phyloP scores from a whole-genome alignment of 164 flowering plant species.

The Nymphaea thermarum region DNA sequence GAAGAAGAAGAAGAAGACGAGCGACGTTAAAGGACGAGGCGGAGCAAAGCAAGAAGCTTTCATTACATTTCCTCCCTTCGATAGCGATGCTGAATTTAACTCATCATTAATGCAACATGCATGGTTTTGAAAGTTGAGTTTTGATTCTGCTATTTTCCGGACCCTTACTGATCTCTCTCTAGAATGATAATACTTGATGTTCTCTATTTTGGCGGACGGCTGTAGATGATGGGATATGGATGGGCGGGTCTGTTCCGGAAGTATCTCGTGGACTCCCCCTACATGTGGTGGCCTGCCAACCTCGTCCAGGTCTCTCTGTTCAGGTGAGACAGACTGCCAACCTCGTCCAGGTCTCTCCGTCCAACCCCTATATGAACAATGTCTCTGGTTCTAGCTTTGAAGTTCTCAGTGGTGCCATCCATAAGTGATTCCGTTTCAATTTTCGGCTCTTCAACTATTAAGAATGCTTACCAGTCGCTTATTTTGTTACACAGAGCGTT shows the following conservation, averaged over 20 bases:
- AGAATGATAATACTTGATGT: no score
- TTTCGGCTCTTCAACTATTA: neutral
- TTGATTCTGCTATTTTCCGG: no score
- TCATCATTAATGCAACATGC: neutral
- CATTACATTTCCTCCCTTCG: no score
- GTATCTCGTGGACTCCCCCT: constrained; percentile 13
- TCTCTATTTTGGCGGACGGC: neutral
- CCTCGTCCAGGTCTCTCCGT: constrained; percentile 12
- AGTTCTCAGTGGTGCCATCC: no score
- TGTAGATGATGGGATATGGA: constrained; percentile 12
- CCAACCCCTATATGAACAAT: neutral
- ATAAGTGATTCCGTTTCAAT: no score
- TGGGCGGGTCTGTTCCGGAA: constrained; percentile 13
- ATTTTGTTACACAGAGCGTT: constrained; percentile 25
- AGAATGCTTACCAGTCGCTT: neutral
- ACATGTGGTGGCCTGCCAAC: constrained; percentile 16
- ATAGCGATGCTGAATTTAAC: no score
- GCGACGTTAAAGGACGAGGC: no score
- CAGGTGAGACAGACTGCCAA: constrained; percentile 3
- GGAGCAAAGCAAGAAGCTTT: no score
- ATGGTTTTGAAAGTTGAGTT: no score
- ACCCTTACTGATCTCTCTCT: neutral
- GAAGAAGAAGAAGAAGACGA: no score
- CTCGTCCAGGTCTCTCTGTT: constrained; percentile 12
- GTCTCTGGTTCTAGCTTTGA: no score